Percentiles rank a stretch among this genome's conserved stretches.
Evolutionary conservation across 768 basidiomycete species (phyloP).

Genomic region (Mycena sanguinolenta): DNA sequence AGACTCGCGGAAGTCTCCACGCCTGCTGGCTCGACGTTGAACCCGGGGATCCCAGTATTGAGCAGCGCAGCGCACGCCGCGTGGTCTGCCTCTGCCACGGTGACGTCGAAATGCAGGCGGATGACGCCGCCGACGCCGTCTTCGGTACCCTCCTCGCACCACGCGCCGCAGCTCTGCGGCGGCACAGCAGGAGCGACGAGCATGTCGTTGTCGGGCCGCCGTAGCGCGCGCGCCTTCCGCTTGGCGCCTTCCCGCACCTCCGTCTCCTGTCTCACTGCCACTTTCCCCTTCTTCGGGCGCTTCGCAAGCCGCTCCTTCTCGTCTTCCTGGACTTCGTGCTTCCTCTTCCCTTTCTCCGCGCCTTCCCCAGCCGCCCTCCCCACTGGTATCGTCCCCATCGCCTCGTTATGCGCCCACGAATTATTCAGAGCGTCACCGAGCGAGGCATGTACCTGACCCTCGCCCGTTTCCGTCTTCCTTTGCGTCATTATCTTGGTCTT

Average conservation of each 20-base stretch:
- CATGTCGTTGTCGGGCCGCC: background rate
- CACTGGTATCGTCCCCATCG: constrained; percentile 17
- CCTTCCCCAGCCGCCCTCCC: background rate
- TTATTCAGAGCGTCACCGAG: constrained; percentile 22
- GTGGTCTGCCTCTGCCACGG: constrained; percentile 12
- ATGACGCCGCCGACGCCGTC: background rate
- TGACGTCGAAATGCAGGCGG: background rate
- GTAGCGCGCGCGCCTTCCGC: background rate
- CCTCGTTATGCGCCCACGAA: constrained; percentile 23
- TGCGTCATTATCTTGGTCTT: background rate
- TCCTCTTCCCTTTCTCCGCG: background rate
- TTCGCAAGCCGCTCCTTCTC: background rate
- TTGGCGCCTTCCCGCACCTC: too few relatives aligned
- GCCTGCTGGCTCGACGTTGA: background rate
- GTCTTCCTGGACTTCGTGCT: background rate
- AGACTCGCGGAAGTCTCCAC: background rate
- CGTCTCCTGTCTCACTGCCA: background rate
- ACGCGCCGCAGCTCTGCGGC: background rate
- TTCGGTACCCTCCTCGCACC: background rate
- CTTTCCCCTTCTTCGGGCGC: background rate
- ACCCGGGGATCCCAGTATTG: background rate
- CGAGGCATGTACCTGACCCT: constrained; percentile 5
- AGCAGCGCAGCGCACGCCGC: constrained; percentile 4
- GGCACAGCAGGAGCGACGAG: background rate
- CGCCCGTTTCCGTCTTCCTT: background rate